These are phyloP conservation scores for Erysimum cheiranthoides DNA, from an alignment of 345 rosid genomes.

Conservation along the genomic window DNA sequence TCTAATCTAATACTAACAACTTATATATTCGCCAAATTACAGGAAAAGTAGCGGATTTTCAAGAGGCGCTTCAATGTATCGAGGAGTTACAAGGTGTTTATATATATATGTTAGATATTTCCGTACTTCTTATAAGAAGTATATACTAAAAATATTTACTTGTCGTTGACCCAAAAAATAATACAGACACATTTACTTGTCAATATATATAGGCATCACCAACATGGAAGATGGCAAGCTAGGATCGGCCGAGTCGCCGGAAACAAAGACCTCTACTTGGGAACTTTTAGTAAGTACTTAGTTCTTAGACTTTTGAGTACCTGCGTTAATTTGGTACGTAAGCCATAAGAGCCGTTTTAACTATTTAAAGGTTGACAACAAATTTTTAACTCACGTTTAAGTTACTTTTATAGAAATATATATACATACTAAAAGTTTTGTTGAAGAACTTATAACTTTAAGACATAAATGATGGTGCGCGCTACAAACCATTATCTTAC, in stretches of 20 bases:
- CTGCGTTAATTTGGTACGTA: neutral
- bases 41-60: slow-evolving; percentile 99
- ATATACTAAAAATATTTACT: slow-evolving; percentile 8
- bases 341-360: neutral
- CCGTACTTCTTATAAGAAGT: slow-evolving; percentile 2
- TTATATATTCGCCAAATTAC: slow-evolving; percentile 24
- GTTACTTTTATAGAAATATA: neutral
- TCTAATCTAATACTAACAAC: neutral
- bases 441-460: neutral
- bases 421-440: neutral
- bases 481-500: neutral
- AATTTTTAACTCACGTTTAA: neutral
- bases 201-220: slow-evolving; percentile 79
- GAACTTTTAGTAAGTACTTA: slow-evolving; percentile 84
- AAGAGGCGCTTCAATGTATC: slow-evolving; percentile 97
- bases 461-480: neutral
- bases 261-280: slow-evolving; percentile 97
- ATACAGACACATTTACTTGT: neutral
- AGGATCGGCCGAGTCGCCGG: slow-evolving; percentile 99
- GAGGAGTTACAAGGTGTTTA: slow-evolving; percentile 97
- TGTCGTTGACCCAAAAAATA: neutral
- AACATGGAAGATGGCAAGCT: slow-evolving; percentile 99
- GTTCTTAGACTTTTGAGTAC: slow-evolving; percentile 8
- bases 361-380: neutral
- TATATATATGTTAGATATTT: neutral